Evolutionary conservation across 75 land plant species (phyloP).

Genomic region (Selaginella moellendorffii): DNA sequence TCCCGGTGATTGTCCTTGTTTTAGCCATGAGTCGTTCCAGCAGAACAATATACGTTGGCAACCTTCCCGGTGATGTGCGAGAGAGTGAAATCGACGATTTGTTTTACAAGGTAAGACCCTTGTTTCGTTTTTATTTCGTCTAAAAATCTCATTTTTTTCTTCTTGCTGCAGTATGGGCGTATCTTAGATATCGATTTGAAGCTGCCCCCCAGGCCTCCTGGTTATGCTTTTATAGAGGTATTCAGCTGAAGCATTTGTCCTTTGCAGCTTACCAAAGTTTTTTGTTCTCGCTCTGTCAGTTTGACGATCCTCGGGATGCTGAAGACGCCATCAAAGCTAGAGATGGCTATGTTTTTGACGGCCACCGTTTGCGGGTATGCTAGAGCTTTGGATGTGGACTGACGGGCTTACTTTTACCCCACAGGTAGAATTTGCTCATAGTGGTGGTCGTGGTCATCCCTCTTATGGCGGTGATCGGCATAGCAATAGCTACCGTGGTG

Average conservation of each 20-base stretch:
- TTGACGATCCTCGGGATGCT: not conserved
- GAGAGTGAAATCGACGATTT: slow-evolving; percentile 67
- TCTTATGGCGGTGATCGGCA: not conserved
- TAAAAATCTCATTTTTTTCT: slow-evolving; percentile 2
- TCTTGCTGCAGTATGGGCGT: slow-evolving; percentile 61
- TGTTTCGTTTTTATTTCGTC: not conserved
- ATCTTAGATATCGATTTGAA: slow-evolving; percentile 58
- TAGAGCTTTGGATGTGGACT: no score
- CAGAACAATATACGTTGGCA: slow-evolving; percentile 63
- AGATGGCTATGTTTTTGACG: not conserved
- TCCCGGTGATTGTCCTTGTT: not conserved
- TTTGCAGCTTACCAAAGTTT: not conserved
- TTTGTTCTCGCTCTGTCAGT: not conserved
- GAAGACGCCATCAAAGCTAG: not conserved
- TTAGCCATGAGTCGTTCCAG: slow-evolving; percentile 29
- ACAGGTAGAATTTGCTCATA: not conserved
- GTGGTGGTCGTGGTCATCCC: not conserved
- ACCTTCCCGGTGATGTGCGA: slow-evolving; percentile 61
- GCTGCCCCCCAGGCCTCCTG: slow-evolving; percentile 61
- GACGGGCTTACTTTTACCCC: no score
- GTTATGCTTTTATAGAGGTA: slow-evolving; percentile 24
- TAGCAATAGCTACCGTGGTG: not conserved
- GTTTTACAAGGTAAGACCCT: slow-evolving; percentile 47
- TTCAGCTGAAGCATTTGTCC: no score
- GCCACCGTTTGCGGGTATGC: not conserved